phyloP scores from a whole-genome alignment of 768 basidiomycete genomes.

The Xerocomellus chrysenteron region DNA sequence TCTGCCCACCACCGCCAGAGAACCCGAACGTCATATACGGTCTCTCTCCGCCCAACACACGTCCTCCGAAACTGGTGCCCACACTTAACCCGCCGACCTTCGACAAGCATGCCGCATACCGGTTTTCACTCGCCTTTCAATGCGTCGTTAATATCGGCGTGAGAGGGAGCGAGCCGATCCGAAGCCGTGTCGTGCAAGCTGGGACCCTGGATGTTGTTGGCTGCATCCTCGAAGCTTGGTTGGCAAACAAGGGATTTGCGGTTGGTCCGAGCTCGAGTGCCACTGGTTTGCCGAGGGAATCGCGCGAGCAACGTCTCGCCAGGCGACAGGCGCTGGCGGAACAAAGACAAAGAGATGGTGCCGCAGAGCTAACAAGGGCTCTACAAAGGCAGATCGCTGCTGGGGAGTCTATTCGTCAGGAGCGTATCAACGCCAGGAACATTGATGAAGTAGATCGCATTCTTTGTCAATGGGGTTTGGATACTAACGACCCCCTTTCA shows the following conservation, averaged over 20 bases:
- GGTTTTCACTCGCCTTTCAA: slow-evolving; percentile 92
- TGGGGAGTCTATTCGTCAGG: slow-evolving; percentile 26
- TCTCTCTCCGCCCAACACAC: slow-evolving; percentile 62
- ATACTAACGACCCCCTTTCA: slow-evolving; percentile 17
- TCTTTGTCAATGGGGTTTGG: neutral
- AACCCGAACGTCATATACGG: slow-evolving; percentile 77
- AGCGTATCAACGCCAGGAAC: neutral
- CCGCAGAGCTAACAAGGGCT: slow-evolving; percentile 55
- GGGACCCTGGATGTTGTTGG: slow-evolving; percentile 93
- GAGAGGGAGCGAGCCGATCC: slow-evolving; percentile 87
- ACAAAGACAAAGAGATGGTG: slow-evolving; percentile 55
- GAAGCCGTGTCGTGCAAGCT: slow-evolving; percentile 90
- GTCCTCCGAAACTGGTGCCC: slow-evolving; percentile 53
- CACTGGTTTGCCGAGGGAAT: slow-evolving; percentile 71
- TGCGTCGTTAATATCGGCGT: slow-evolving; percentile 98
- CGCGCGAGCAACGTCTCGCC: slow-evolving; percentile 68
- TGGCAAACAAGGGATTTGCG: slow-evolving; percentile 84
- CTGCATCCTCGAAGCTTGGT: slow-evolving; percentile 90
- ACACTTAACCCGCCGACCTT: slow-evolving; percentile 66
- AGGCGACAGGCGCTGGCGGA: slow-evolving; percentile 56
- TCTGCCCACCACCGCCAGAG: slow-evolving; percentile 79
- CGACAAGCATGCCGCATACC: slow-evolving; percentile 83
- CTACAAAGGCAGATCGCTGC: slow-evolving; percentile 51
- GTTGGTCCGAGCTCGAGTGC: slow-evolving; percentile 79
- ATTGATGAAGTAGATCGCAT: slow-evolving; percentile 27